Base-by-base conservation (phyloP, 495 filamentous ascomycete species). In the Penicillium robsamsonii region DNA sequence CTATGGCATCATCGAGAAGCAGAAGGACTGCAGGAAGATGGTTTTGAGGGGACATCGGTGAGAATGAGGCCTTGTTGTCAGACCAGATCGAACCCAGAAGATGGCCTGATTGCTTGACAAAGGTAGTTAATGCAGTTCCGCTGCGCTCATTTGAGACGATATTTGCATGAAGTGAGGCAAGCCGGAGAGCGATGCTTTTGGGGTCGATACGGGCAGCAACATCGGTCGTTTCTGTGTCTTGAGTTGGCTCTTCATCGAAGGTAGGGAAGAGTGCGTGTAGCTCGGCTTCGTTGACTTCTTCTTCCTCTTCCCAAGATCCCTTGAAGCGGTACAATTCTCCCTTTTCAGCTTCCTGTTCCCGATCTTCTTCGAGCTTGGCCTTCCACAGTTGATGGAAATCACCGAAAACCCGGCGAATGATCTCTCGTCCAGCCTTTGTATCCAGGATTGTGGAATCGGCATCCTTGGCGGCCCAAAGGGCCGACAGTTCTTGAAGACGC, bases 251-350 rank as follows among this genome's bases (percentile, higher is more conserved):
- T 8, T 75, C 77, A 17, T 89, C 86, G 55, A 85, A 94, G 15
- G 80, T 82, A 6, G 93, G 92, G 71, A 98, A 97, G 35, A 97
- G 76, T 52, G 85, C 77, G 20, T 85, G 73, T 35, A 96, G 82
- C 42, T 92, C 90, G 49, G 87, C 79, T 63, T 91, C 84, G 48
- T 89, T 86, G n/a, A 82, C 79, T 57, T 88, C 88, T 51, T 92
- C 86, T 56, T 83, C 80, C 37, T 91, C 89, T 44, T 87, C 85
- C 48, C 82, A 75, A 6, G 81, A 84, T 17, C 92, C 93, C 59
- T 81, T 81, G 70, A 91, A 96, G 12, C 84, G 85, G 70, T 93
- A 99, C 22, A 93, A 65, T 46, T 90, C 88, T 13, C 77, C 81
- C 59, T 88, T 89, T 20, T 81, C 76, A 11, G 88, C 83, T 53